Evolutionary conservation across 2,329 filamentous ascomycete genomes (phyloP).

Genomic region (Alternaria arbusti): DNA sequence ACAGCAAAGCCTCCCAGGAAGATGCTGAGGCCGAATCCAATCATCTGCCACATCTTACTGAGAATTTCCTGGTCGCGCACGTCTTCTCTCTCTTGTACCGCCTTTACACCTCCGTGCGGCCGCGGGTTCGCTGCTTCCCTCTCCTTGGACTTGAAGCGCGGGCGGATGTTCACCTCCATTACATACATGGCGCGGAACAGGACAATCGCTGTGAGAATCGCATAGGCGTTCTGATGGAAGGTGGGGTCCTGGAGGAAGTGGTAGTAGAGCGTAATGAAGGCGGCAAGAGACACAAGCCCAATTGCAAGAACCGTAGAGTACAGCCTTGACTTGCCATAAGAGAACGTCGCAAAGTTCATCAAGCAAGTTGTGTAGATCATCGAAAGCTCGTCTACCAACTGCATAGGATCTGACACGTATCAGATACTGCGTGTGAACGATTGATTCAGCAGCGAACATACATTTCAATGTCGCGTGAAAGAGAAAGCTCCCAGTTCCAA

Average conservation of each 20-base stretch:
- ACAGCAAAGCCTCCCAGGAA: slow-evolving; percentile 78
- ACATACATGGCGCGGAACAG: slow-evolving; percentile 77
- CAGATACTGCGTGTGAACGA: slow-evolving; percentile 59
- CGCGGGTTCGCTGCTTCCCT: slow-evolving; percentile 44
- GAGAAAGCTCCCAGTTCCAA: slow-evolving; percentile 66
- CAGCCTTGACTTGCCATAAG: slow-evolving; percentile 64
- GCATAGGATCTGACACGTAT: slow-evolving; percentile 68
- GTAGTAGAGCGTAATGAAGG: slow-evolving; percentile 80
- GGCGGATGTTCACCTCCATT: slow-evolving; percentile 72
- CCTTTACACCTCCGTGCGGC: slow-evolving; percentile 35
- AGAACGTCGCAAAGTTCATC: slow-evolving; percentile 75
- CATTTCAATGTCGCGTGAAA: slow-evolving; percentile 71
- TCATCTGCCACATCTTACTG: slow-evolving; percentile 77
- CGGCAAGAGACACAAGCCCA: slow-evolving; percentile 58
- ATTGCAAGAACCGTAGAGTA: slow-evolving; percentile 64
- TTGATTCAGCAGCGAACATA: slow-evolving; percentile 38
- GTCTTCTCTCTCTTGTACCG: slow-evolving; percentile 57
- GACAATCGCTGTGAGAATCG: slow-evolving; percentile 71
- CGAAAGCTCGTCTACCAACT: slow-evolving; percentile 72
- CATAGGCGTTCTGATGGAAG: slow-evolving; percentile 84
- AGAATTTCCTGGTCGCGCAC: slow-evolving; percentile 64
- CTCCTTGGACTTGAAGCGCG: slow-evolving; percentile 55
- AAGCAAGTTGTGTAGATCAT: slow-evolving; percentile 77
- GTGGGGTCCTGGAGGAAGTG: slow-evolving; percentile 80
- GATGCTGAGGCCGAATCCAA: slow-evolving; percentile 69